Base-by-base conservation (phyloP, 371 early-diverging fungal genomes). In the Haplosporangium sp. region DNA sequence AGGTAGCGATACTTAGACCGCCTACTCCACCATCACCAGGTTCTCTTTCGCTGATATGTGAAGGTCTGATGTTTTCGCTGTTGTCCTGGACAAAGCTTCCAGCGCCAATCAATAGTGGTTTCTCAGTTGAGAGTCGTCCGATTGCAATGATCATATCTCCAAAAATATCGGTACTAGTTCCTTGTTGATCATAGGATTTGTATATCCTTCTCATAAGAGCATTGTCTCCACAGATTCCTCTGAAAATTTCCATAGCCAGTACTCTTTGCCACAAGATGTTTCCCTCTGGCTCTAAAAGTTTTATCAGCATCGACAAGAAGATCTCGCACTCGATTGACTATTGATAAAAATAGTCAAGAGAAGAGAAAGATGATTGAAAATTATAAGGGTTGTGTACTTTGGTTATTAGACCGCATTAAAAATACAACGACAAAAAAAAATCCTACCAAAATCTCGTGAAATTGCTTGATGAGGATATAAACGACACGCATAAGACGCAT, bases 261-360 rank as follows among this genome's bases (percentile, higher is more conserved):
- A 96, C 95, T 17, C 96, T 87, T 52, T 96, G 93, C 96, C 97
- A 98, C n/a, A 88, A 67, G 11, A 93, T 93, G 53, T 88, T 86
- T 4, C 81, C 74, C 52, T 93, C 94, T 8, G 91, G 90, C 37
- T 95, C 97, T 40, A 96, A 71, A 15, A 95, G 88, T 74, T 95
- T 93, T 45, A 92, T 88, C 74, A 96, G 88, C 89, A 97, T 93
- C 6, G 96, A 91, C 56, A 98, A 77, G 67, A 97, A 96, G 39
- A 98, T 94, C 77, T 98, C 98, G 82, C 96, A 95, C 70, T 97
- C 98, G 82, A 93, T 94, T 5, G 73, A 40, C 71, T 72, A 35
- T 37, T 50, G 50, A 50, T 9, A 11, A 7, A 7, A 34, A 27
- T 35, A 35, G 57, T 0, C 27, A 20, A 56, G 11, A n/a, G 40